These are phyloP conservation scores for Penicillium crustosum DNA, from an alignment of 2,329 filamentous ascomycete genomes.

Conservation along the genomic window DNA sequence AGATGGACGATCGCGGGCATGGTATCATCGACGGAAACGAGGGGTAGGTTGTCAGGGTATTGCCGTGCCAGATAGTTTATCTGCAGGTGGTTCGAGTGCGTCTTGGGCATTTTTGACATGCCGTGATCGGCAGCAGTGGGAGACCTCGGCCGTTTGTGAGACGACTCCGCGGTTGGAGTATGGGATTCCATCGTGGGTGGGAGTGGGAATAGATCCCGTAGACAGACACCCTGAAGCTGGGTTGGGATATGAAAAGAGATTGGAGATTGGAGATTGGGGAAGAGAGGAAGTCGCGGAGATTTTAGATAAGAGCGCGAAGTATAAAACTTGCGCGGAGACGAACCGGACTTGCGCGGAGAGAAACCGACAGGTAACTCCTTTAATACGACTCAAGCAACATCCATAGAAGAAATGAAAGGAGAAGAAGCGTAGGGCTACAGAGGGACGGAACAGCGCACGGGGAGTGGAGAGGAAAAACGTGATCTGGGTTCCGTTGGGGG, in stretches of 20 bases:
- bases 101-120: constrained; percentile 55
- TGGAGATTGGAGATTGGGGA: not conserved
- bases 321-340: constrained; percentile 9
- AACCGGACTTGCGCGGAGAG: constrained; percentile 10
- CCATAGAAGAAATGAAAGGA: constrained; percentile 12
- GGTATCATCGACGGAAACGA: constrained; percentile 65
- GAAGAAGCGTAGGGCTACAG: not conserved
- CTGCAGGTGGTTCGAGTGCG: constrained; percentile 59
- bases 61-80: constrained; percentile 68
- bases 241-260: not conserved
- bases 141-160: constrained; percentile 49
- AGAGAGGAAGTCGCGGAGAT: not conserved
- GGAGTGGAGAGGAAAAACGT: constrained; percentile 17
- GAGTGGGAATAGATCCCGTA: not conserved
- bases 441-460: constrained; percentile 10
- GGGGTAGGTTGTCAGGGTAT: constrained; percentile 60
- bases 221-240: not conserved
- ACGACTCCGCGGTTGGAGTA: constrained; percentile 37
- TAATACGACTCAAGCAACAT: not conserved
- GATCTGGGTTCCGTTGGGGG: not conserved
- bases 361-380: constrained; percentile 7
- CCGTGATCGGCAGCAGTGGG: constrained; percentile 43
- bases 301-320: constrained; percentile 4
- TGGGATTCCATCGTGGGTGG: constrained; percentile 35
- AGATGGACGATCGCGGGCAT: constrained; percentile 71